Conservation (phyloP, 1,284 basidiomycete species). For the Austroboletus novae-zelandiae region DNA sequence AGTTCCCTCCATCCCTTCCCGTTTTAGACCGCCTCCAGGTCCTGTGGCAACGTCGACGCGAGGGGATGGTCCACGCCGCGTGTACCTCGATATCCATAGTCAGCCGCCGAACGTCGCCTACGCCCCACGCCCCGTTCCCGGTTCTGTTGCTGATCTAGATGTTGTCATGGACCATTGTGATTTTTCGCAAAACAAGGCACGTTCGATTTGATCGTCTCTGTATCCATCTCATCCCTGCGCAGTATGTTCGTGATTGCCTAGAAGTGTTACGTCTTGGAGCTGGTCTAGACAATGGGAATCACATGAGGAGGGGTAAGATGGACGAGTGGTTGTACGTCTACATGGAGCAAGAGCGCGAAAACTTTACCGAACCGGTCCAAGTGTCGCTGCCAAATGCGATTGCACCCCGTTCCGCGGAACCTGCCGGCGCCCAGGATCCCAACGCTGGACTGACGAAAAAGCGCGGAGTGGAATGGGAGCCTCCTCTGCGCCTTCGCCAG, state of each 20-base stretch:
- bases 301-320: constrained; percentile 55
- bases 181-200: constrained; percentile 76
- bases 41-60: constrained; percentile 46
- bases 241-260: constrained; percentile 78
- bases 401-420: constrained; percentile 24
- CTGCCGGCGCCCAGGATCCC: constrained; percentile 33
- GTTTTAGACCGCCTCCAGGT: constrained; percentile 43
- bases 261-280: constrained; percentile 69
- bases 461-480: constrained; percentile 46
- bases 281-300: constrained; percentile 60
- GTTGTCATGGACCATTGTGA: constrained; percentile 87
- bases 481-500: constrained; percentile 35
- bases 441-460: constrained; percentile 42
- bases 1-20: constrained; percentile 41
- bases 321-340: constrained; percentile 68
- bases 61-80: constrained; percentile 73
- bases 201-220: constrained; percentile 12
- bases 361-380: constrained; percentile 34
- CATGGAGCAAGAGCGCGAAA: constrained; percentile 48
- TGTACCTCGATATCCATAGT: constrained; percentile 70
- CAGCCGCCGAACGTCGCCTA: constrained; percentile 61
- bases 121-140: constrained; percentile 79
- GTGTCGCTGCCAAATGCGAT: constrained; percentile 30
- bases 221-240: constrained; percentile 12
- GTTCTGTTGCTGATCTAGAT: constrained; percentile 84